phyloP scores from a whole-genome alignment of 257 asterid genomes.

The Salvia splendens region DNA sequence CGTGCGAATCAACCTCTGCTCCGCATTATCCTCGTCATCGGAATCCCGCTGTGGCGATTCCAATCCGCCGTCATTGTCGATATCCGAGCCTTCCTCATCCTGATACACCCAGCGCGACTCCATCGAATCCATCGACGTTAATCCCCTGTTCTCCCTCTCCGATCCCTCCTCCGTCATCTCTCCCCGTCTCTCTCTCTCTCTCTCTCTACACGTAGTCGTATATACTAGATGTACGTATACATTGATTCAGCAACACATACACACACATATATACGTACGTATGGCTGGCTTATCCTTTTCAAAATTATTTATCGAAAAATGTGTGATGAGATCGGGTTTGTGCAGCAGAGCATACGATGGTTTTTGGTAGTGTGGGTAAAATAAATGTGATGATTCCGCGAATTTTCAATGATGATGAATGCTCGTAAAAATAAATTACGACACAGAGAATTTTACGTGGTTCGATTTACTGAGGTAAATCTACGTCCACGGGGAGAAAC shows the following conservation, averaged over 20 bases:
- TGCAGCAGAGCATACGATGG: no score
- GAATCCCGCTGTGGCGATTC: constrained; percentile 59
- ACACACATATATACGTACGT: background rate
- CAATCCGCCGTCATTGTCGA: constrained; percentile 49
- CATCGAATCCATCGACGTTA: constrained; percentile 79
- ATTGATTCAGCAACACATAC: constrained; percentile 30
- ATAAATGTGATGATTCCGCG: constrained; percentile 38
- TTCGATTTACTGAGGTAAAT: no score
- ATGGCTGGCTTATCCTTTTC: no score
- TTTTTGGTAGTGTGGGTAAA: constrained; percentile 24
- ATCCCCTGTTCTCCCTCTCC: constrained; percentile 72
- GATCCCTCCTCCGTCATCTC: constrained; percentile 82
- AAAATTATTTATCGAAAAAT: no score
- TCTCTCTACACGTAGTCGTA: constrained; percentile 10
- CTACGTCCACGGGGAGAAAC: no score
- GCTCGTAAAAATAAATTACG: no score
- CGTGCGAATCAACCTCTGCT: constrained; percentile 87
- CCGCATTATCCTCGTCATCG: constrained; percentile 76
- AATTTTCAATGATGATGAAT: background rate
- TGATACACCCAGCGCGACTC: constrained; percentile 99
- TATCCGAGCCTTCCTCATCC: constrained; percentile 61
- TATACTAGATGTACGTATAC: constrained; percentile 33
- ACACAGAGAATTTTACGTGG: no score
- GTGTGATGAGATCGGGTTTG: constrained; percentile 15
- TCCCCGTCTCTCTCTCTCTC: constrained; percentile 39